Base-by-base conservation (phyloP, 257 asterid species). In the Thymus mandschuricus region DNA sequence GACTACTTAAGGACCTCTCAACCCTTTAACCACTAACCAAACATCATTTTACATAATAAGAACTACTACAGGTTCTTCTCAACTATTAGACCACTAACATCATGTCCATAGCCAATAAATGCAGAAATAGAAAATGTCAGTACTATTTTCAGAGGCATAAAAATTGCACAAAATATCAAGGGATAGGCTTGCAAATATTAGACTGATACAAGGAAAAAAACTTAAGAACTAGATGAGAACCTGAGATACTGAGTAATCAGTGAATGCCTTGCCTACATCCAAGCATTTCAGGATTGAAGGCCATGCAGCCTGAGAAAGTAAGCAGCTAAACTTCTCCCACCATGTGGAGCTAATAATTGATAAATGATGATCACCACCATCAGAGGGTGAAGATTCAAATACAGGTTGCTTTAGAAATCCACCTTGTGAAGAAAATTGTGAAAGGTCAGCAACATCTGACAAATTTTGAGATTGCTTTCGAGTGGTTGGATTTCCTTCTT, bases 201-300 rank as follows among this genome's bases (percentile, higher is more conserved):
- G 5, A 35, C 40, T 35, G 40, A 3, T 35, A 35, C 2, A 35
- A 3, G 40, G 38, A 34, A 56, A 27, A 58, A 27, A 44, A 58
- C 46, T 3, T 9, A 58, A 74, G 64, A 46, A 71, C 2, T 63
- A 43, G 63, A 44, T 55, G 45, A 78, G 73, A 33, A 94, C 98
- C 95, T 94, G 97, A 68, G 93, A 89, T 78, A 79, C 71, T 85
- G 86, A 78, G 79, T 83, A 77, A 81, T 85, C 89, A 29, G 84
- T 66, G 82, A 88, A 89, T 76, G 86, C 76, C 85, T 86, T 94
- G 82, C 99, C 96, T 81, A 88, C 85, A 57, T 84, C 86, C 81
- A 91, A 81, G 83, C 97, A 91, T 83, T 88, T 94, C 85, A 69
- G 62, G 55, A 89, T 78, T 62, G 96, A 74, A 70, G 87, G 84